These are phyloP conservation scores for Brassica napus DNA, from an alignment of 345 rosid genomes.

Conservation along the genomic window Da-Ae NC_063441.1:9462501-9463000, in stretches of 20 bases:
- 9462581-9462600: no score
- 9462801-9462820: not conserved
- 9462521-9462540: no score
- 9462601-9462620: no score
- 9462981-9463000: not conserved
- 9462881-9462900: not conserved
- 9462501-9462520: no score
- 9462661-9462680: no score
- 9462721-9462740: no score
- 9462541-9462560: no score
- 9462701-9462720: not conserved
- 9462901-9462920: not conserved
- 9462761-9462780: not conserved
- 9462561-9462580: no score
- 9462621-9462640: no score
- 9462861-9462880: not conserved
- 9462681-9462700: no score
- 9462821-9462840: not conserved
- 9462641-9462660: no score
- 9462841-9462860: not conserved
- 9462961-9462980: not conserved
- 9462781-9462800: not conserved
- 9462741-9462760: no score
- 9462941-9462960: not conserved
- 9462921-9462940: not conserved